A percentile compares a stretch with the other conserved stretches of the same genome.
Conservation (phyloP, 78 protist genomes). For the Dictyostelium capitatum region DNA sequence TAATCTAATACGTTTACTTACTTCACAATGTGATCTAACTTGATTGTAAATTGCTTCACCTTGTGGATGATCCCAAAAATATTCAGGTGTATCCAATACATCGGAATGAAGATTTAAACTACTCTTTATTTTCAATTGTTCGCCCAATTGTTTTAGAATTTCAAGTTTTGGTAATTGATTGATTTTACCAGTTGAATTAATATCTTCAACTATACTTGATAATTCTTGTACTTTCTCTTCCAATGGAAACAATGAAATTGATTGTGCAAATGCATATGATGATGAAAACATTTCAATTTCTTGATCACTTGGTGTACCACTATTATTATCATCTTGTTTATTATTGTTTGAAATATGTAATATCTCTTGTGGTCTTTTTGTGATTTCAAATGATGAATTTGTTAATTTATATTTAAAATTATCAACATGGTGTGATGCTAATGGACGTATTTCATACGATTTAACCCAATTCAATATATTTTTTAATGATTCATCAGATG, state of each 20-base stretch:
- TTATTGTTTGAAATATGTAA: slow-evolving; percentile 7
- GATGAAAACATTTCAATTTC: slow-evolving; percentile 43
- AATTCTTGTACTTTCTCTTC: slow-evolving; percentile 39
- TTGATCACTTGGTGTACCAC: not conserved
- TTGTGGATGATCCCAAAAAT: slow-evolving; percentile 66
- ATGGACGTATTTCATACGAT: slow-evolving; percentile 12
- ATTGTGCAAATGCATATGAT: slow-evolving; percentile 78
- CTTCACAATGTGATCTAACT: slow-evolving; percentile 61
- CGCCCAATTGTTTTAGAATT: slow-evolving; percentile 31
- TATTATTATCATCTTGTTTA: not conserved
- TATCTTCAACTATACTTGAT: slow-evolving; percentile 22
- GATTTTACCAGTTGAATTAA: slow-evolving; percentile 27
- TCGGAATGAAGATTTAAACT: slow-evolving; percentile 50
- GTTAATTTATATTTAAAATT: not conserved
- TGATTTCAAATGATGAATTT: slow-evolving; percentile 21
- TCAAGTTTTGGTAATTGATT: not conserved
- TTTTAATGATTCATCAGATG: not conserved
- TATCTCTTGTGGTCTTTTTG: slow-evolving; percentile 26
- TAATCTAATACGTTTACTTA: slow-evolving; percentile 51
- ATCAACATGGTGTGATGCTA: slow-evolving; percentile 1
- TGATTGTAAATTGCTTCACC: slow-evolving; percentile 58
- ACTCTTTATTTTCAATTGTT: slow-evolving; percentile 35
- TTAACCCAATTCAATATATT: slow-evolving; percentile 30
- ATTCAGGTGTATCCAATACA: slow-evolving; percentile 68
- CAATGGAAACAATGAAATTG: slow-evolving; percentile 33